Evolutionary conservation across 495 filamentous ascomycete genomes (phyloP), one percentile per base, ranked within the genome.

Genomic region (Penicillium samsonianum): DNA sequence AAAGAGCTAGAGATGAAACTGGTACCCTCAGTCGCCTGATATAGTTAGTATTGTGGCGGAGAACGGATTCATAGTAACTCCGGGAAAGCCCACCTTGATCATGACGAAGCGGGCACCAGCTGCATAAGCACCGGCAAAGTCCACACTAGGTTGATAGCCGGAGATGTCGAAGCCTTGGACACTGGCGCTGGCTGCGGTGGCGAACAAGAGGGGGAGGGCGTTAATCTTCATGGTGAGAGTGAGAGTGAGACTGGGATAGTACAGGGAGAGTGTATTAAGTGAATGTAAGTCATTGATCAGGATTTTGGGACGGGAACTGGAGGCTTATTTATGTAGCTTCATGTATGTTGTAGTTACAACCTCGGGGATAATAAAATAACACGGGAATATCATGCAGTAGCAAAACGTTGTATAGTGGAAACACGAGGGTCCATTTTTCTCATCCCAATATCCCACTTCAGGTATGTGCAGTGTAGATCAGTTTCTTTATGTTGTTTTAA

Each of bases 101-200:
- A 87, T 85, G 59, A 86, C 85, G 55, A 88, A 89, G 19, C 84
- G 80, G n/a, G 83, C 82, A 20, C 85, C 85, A 17, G 73, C 60
- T 20, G 52, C 68, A 56, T 87, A 84, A 3, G 84, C 85, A 17
- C 65, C 71, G 1, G 68, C 64, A 60, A 83, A 87, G 74, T 88
- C 68, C 41, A 88, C 81, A 40, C 44, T 80, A 23, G 70, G 56
- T 63, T 87, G 84, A 52, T 84, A 86, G 60, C 80, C 64, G 16
- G 85, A 87, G 62, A 88, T 82, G 59, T 88, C 85, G 59, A 88
- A 87, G 26, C 85, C 85, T 51, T 83, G 79, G 40, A 87, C 81
- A 6, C 48, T 59, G 38, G 72, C 64, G 37, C 59, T 50, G 14
- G 59, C 61, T 11, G 57, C 59, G n/a, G 64, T 61, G 8, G 56